Base-by-base conservation (phyloP, 441 rosid species). In the Syzygium malaccense region DNA sequence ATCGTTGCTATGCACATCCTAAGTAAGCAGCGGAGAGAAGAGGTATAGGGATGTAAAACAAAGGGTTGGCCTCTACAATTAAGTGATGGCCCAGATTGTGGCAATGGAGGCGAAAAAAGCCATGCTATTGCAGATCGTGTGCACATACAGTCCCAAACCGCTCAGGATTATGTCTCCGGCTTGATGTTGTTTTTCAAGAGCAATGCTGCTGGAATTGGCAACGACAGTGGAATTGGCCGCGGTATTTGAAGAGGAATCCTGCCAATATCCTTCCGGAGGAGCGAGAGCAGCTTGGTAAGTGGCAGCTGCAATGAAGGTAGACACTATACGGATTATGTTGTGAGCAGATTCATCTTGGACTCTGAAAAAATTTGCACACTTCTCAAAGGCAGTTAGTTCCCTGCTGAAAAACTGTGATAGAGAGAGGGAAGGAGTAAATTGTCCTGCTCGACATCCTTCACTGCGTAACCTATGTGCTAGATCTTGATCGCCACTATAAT, bases 401-500 rank as follows among this genome's bases (percentile, higher is more conserved):
- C 0, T 28, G 68, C 33, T 6, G 14, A 28, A 60, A 60, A 28
- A 60, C 33, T 60, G 17, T 6, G 19, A 60, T 60, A 60, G 68
- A 26, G 30, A 58, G 17, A 60, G 19, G 30, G 33, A 13, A 6
- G 18, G 7, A 60, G 0, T 60, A 60, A 28, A 12, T 25, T 6
- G 14, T 57, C 14, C 6, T 26, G 30, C 30, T 26, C 13, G 68
- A n/a, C 0, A 17, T 28, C 19, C 68, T n/a, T 6, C 2, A 62
- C 17, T 19, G 68, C 14, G 68, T 28, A 60, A n/a, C 4, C 2
- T 60, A 0, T 62, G 1, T 0, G 33, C 68, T 3, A 62, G 8
- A n/a, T 62, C 2, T 62, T 30, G 33, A n/a, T 62, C 5, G 10
- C 33, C 68, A 3, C 18, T 6, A 0, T 18, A 18, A 0, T n/a